Evolutionary conservation across 2,329 filamentous ascomycete genomes (phyloP), one percentile per base, ranked within the genome.

Genomic region (Mycosphaerella sp.): DNA sequence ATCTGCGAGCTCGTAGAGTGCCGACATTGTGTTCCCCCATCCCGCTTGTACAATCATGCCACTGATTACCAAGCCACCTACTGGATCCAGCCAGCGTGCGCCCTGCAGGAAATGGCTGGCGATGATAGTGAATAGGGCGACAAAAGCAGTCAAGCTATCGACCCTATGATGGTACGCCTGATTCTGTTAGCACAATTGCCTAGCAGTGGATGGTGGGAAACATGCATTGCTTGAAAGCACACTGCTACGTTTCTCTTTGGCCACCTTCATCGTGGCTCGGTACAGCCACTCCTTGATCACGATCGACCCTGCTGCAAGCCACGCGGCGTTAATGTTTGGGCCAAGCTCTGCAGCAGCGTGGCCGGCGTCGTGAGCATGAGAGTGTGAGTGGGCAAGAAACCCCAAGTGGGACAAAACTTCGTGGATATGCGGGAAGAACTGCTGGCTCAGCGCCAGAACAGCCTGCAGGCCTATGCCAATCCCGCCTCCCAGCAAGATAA

Each of bases 251-350:
- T 91, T 87, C 71, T 95, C 88, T 62, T 83, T 83, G 41, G 93
- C 93, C 54, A 98, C 82, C 74, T 96, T 97, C 85, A 97, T 82
- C 93, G 91, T 98, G 58, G 91, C 89, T 75, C 86, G 85, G 68
- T 97, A 98, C 21, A 98, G 75, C 88, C 90, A 98, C 71, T 98
- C 93, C 72, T 98, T 98, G 63, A 97, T 75, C 21, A 89, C 70
- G 51, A 98, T 93, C 1, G 89, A 95, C 16, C 88, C 91, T 36
- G 81, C 86, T 32, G 93, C 91, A 53, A 98, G 74, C 93, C 93
- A 98, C 6, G 88, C 91, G 17, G 93, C 93, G 68, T 97, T 90
- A 59, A 98, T 79, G 69, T 88, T 95, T 0, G 93, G 93, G 1
- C 83, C 80, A 32, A 59, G 41, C 16, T 50, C 41, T n/a, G 69